Evolutionary conservation across 148 eudicot species (phyloP).

Genomic region (Rhododendron simsii): DNA sequence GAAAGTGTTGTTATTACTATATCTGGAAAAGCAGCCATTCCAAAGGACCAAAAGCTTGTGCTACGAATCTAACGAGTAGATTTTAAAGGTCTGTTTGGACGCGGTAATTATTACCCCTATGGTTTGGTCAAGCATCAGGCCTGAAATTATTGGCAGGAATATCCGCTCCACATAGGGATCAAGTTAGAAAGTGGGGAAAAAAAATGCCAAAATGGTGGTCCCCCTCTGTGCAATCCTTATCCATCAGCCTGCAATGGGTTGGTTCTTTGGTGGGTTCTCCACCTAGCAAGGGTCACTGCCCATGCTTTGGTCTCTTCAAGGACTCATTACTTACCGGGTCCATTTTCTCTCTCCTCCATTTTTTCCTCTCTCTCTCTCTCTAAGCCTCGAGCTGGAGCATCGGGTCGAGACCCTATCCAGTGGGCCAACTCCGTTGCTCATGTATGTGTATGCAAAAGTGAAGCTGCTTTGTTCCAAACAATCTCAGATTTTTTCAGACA

Average conservation of each 20-base stretch:
- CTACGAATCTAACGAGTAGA: no score
- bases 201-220: conserved; percentile 18
- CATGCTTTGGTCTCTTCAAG: conserved; percentile 1
- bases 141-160: conserved; percentile 21
- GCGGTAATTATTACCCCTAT: not conserved
- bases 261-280: not conserved
- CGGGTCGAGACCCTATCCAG: not conserved
- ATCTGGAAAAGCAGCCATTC: not conserved
- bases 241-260: not conserved
- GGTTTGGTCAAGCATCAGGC: not conserved
- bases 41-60: not conserved
- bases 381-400: not conserved
- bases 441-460: not conserved
- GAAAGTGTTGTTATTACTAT: not conserved
- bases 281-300: conserved; percentile 13
- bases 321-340: not conserved
- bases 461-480: not conserved
- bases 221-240: not conserved
- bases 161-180: conserved; percentile 16
- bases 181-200: not conserved
- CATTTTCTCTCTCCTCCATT: not conserved
- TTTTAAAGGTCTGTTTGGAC: not conserved
- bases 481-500: not conserved
- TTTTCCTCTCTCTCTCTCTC: not conserved
- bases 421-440: not conserved